Evolutionary conservation across 352 stramenopile genomes (phyloP), one percentile per base, ranked within the genome.

Genomic region (Globisporangium uncinulatum): DNA sequence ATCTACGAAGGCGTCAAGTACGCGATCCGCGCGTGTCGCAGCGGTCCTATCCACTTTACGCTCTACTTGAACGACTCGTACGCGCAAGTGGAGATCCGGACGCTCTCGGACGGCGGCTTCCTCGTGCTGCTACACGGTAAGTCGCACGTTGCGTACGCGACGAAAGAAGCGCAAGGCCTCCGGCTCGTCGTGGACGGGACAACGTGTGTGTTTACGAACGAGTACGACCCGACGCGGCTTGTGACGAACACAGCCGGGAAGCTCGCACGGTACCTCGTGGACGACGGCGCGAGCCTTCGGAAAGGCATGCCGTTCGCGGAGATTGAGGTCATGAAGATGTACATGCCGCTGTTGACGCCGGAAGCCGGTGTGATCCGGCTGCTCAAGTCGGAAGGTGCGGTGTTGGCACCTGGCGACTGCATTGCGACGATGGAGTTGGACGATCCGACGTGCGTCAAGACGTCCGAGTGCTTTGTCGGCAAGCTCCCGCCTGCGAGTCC

Each of bases 311-410:
- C 86, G 58, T 95, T 90, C 65, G 86, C 84, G 39, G 86, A 95
- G 63, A 89, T 95, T 15, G 86, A 95, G 61, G 98, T 99, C n/a
- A 99, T 99, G 97, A 99, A 99, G 83, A 99, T 99, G 98, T 99
- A 99, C 83, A 99, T 99, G 96, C 97, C 97, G 21, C 81, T 99
- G 42, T 89, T 97, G 59, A 98, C 98, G 0, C 95, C 95, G 24
- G 98, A 99, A 74, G 82, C 80, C 39, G 97, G 97, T 79, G 73
- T 97, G 6, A 97, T 99, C 53, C 87, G 86, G 11, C 94, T 98
- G 71, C 78, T 95, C 37, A 95, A 97, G 70, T 97, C 98, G 2
- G 97, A 99, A 71, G 98, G 97, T 36, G 94, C 95, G 6, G 85
- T 98, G 52, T 65, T 99, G 1, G 83, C 93, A 9, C 83, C 96